Evolutionary conservation across 2,329 filamentous ascomycete genomes (phyloP), one percentile per base, ranked within the genome.

Genomic region (Fusarium torulosum): DNA sequence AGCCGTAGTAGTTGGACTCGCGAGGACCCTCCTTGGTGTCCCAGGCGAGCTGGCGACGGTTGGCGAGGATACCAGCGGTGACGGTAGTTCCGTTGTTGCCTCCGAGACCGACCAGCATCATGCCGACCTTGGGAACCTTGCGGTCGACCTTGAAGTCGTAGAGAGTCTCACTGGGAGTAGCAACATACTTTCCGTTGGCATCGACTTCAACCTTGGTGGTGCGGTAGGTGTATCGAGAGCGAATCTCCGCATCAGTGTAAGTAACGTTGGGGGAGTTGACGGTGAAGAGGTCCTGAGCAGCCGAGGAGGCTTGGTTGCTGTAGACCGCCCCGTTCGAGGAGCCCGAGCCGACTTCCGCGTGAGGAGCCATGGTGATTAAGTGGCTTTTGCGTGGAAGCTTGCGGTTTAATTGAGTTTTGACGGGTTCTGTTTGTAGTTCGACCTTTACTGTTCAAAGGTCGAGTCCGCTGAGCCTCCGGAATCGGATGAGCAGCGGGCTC

Each of bases 61-160:
- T 99, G 81, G 95, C 96, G 78, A 99, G 87, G 81, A 99, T 97
- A 79, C 95, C 96, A 66, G 96, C 96, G 62, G 96, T 98, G 66
- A 99, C 93, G 59, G 96, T 99, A 71, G 93, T 93, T 71, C 96
- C 96, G 79, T 99, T 99, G 88, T 99, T 99, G 77, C 96, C 96
- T 81, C 96, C 96, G 89, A 91, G 95, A 69, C 96, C 96, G 72
- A 99, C 95, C 71, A 99, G 87, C 96, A 99, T 98, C 84, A 97
- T 88, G 77, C 96, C 96, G 72, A 93, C 88, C 86, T 95, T 97
- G 81, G 94, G 93, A 62, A 98, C 88, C 81, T 92, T 92, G 79
- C 95, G 93, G 79, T 97, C 91, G 76, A 96, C 92, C 87, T 97
- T 97, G 91, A 99, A 98, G 85, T 97, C 91, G 80, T 98, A 99